phyloP scores from a whole-genome alignment of 176 grass and related monocot species.

The Aegilops sharonensis region DNA sequence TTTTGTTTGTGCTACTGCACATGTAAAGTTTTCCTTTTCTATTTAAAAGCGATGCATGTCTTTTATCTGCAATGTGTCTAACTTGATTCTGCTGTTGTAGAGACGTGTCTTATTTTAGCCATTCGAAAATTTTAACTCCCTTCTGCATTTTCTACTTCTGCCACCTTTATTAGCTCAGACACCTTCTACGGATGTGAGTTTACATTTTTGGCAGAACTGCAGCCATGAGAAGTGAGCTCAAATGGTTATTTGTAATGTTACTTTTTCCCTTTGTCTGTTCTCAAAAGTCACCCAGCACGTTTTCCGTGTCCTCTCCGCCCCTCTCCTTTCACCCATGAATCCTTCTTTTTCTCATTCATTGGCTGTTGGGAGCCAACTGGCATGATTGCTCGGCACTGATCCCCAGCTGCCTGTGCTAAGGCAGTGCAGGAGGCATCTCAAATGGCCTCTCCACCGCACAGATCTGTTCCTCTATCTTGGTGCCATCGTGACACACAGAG shows the following conservation, averaged over 20 bases:
- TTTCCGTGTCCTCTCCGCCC: not conserved
- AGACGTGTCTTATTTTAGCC: not conserved
- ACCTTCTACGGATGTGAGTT: not conserved
- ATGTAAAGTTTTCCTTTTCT: not conserved
- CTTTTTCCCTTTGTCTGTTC: not conserved
- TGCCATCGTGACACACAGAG: not conserved
- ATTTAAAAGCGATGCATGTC: not conserved
- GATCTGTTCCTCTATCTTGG: not conserved
- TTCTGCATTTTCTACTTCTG: not conserved
- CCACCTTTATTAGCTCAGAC: not conserved
- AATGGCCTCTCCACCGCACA: not conserved
- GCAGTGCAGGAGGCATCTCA: not conserved
- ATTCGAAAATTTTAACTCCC: not conserved
- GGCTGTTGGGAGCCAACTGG: not conserved
- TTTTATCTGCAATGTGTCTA: not conserved
- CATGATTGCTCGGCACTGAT: not conserved
- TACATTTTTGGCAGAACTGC: not conserved
- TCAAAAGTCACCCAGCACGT: not conserved
- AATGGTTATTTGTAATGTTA: not conserved
- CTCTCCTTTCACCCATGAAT: not conserved
- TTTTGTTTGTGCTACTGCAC: not conserved
- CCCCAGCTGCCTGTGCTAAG: not conserved
- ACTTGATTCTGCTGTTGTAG: not conserved
- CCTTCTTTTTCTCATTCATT: not conserved
- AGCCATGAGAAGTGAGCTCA: not conserved